These are phyloP conservation scores for Termitomyces heimii DNA, from an alignment of 768 basidiomycete genomes.

Conservation along the genomic window DNA sequence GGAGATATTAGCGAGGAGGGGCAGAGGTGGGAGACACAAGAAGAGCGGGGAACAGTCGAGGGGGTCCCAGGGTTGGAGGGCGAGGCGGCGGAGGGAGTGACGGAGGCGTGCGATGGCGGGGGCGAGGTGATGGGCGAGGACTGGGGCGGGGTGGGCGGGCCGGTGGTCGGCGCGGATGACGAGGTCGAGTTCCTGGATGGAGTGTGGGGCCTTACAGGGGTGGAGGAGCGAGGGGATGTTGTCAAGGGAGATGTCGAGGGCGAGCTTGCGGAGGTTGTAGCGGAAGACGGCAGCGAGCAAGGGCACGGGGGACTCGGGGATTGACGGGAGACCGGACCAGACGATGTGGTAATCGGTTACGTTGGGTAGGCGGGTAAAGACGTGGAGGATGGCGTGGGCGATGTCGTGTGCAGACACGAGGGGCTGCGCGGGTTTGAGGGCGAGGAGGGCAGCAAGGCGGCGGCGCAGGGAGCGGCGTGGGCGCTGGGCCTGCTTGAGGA, in stretches of 20 bases:
- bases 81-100: slow-evolving; percentile 29
- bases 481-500: slow-evolving; percentile 34
- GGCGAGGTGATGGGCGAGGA: slow-evolving; percentile 31
- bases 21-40: slow-evolving; percentile 23
- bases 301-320: slow-evolving; percentile 22
- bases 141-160: slow-evolving; percentile 18
- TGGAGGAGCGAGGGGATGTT: slow-evolving; percentile 29
- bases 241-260: slow-evolving; percentile 38
- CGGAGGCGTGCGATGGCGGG: slow-evolving; percentile 31
- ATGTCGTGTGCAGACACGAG: slow-evolving; percentile 22
- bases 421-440: too few species aligned
- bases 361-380: slow-evolving; percentile 37
- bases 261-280: slow-evolving; percentile 31
- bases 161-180: slow-evolving; percentile 34
- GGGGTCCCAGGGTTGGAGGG: slow-evolving; percentile 38
- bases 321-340: slow-evolving; percentile 36
- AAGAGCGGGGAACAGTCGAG: slow-evolving; percentile 39
- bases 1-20: slow-evolving; percentile 27
- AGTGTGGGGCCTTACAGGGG: slow-evolving; percentile 22
- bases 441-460: slow-evolving; percentile 22
- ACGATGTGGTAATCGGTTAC: slow-evolving; percentile 45
- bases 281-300: slow-evolving; percentile 31
- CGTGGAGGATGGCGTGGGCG: slow-evolving; percentile 33
- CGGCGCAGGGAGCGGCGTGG: slow-evolving; percentile 14
- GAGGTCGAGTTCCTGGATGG: slow-evolving; percentile 36